A percentile compares a stretch with the other conserved stretches of the same genome.
Evolutionary conservation across 2,329 filamentous ascomycete species (phyloP).

Genomic region (Cercospora canescens): DNA sequence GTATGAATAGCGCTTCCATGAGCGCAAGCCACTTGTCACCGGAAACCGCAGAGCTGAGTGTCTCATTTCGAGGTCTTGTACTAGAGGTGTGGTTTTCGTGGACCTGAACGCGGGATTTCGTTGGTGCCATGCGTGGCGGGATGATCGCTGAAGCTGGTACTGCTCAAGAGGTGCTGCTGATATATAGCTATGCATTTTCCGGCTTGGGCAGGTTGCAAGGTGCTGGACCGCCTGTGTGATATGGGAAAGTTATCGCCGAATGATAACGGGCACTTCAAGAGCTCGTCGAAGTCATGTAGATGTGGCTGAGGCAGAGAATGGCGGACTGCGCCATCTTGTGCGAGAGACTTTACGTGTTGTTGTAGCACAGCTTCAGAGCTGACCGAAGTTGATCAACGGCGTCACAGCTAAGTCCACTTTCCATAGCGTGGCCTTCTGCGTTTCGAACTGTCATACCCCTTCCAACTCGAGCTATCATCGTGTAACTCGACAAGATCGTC

Average conservation of each 20-base stretch:
- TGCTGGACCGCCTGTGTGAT: not conserved
- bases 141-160: not conserved
- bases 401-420: not conserved
- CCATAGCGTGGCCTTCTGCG: not conserved
- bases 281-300: not conserved
- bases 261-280: not conserved
- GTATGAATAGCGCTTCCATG: not conserved
- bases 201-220: too few relatives aligned
- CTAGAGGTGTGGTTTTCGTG: not conserved
- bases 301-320: not conserved
- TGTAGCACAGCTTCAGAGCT: not conserved
- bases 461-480: too few relatives aligned
- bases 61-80: not conserved
- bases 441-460: not conserved
- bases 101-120: not conserved
- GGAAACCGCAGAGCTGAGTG: not conserved
- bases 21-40: not conserved
- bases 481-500: not conserved
- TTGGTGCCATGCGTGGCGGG: not conserved
- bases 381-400: too few relatives aligned
- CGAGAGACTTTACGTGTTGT: not conserved
- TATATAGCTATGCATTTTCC: not conserved
- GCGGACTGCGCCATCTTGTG: not conserved
- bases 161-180: not conserved
- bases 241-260: not conserved